These are phyloP conservation scores for Coniochaeta pulveracea DNA, from an alignment of 2,329 filamentous ascomycete species.

Conservation along the genomic window DNA sequence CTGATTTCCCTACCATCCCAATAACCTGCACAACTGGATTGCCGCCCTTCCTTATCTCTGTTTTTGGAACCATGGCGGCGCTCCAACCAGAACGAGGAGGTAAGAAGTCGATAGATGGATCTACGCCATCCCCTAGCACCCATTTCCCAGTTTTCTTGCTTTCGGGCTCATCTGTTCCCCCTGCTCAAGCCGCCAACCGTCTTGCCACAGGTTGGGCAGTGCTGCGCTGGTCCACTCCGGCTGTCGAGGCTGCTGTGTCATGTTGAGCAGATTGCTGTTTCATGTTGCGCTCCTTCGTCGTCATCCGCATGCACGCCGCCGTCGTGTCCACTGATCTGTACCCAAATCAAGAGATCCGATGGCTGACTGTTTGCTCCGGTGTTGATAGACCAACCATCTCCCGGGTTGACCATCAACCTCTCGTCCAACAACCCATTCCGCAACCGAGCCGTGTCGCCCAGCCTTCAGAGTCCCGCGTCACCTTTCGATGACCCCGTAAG, in stretches of 20 bases:
- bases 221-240: slow-evolving; percentile 24
- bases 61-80: slow-evolving; percentile 5
- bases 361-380: slow-evolving; percentile 14
- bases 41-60: slow-evolving; percentile 1
- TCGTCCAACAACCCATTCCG: slow-evolving; percentile 76
- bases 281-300: slow-evolving; percentile 28
- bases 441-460: slow-evolving; percentile 56
- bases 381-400: slow-evolving; percentile 32
- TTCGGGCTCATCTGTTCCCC: too few relatives aligned
- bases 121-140: not conserved
- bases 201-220: slow-evolving; percentile 4
- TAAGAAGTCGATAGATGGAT: slow-evolving; percentile 5
- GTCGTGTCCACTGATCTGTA: slow-evolving; percentile 7
- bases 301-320: slow-evolving; percentile 29
- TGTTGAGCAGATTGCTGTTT: slow-evolving; percentile 33
- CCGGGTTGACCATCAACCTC: slow-evolving; percentile 52
- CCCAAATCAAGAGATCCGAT: slow-evolving; percentile 7
- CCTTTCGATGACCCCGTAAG: slow-evolving; percentile 53
- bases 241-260: slow-evolving; percentile 28
- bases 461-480: slow-evolving; percentile 29
- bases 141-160: slow-evolving; percentile 5
- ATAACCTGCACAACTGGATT: too few relatives aligned
- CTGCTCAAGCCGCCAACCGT: not conserved
- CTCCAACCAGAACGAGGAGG: slow-evolving; percentile 5
- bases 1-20: too few relatives aligned